Base-by-base conservation (phyloP, 768 basidiomycete genomes). In the Leccinum barrowsii region DNA sequence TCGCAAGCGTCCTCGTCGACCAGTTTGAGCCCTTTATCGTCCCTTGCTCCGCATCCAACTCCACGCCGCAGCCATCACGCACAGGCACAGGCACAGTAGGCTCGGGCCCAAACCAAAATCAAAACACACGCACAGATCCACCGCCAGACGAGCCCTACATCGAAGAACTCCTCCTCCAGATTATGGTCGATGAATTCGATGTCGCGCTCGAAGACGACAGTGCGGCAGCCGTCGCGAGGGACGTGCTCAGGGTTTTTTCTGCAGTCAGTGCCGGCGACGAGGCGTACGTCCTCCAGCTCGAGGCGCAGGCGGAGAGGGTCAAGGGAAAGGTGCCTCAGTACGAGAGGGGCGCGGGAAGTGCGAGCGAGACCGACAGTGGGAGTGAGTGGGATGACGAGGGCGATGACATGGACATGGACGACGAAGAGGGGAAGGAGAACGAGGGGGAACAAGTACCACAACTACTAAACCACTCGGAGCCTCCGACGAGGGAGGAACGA, bases 151-250 rank as follows among this genome's bases (percentile, higher is more conserved):
- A 81, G 24, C 78, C 84, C 64, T 92, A 95, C 64, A 75, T 98
- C 60, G 92, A 92, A 66, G 85, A 91, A 54, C 77, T 89, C 62
- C 77, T 98, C 13, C 77, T 90, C 12, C 92, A 96, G 67, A 82
- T 91, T 50, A 85, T 97, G 80, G 77, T 78, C 7, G 92, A 97
- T 65, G 95, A 97, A 68, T 98, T 92, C 66, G 92, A 94, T 21
- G 82, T 85, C 13, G 75, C 80, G 11, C 75, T 98, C 22, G 94
- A 97, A 63, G 96, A 98, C 65, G 91, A 83, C 19, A 94, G 91
- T 55, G 85, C 87, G 1, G 85, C 85, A 57, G 75, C 70, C 3
- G 85, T 98, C 46, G 88, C 92, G 11, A 74, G 69, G 62, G 92
- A 94, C 66, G 76, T 94, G 32, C 79, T 92, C 30, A 72, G 66